phyloP scores from a whole-genome alignment of 345 rosid genomes.

The Eucalyptus regnans region DNA sequence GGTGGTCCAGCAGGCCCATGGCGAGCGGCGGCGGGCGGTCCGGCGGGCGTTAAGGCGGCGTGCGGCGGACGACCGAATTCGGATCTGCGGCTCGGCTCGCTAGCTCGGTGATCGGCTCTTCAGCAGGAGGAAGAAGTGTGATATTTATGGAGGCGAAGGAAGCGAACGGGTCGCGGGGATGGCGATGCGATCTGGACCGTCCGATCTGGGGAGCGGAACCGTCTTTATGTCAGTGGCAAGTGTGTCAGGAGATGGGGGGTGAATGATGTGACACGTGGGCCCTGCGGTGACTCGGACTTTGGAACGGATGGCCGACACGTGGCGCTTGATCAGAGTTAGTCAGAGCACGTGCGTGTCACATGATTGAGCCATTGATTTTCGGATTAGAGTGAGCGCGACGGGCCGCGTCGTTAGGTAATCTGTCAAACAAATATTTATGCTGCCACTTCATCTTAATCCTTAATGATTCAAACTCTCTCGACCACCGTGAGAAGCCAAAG shows the following conservation, averaged over 20 bases:
- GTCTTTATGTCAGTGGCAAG: not conserved
- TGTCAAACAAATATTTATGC: not conserved
- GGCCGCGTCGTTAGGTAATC: not conserved
- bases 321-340: not conserved
- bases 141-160: not conserved
- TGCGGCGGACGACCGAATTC: not conserved
- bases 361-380: not conserved
- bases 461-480: not conserved
- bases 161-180: not conserved
- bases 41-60: not conserved
- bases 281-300: not conserved
- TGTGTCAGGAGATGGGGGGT: not conserved
- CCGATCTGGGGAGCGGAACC: not conserved
- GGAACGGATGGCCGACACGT: not conserved
- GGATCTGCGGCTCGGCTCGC: not conserved
- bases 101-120: not conserved
- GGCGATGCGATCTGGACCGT: not conserved
- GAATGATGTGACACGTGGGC: not conserved
- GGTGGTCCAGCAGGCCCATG: constrained; percentile 84
- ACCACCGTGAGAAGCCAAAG: not conserved
- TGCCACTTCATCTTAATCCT: not conserved
- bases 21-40: not conserved
- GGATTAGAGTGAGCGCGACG: too few relatives aligned
- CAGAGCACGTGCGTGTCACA: not conserved
- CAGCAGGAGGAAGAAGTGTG: fast-evolving